Evolutionary conservation across 345 rosid species (phyloP).

Genomic region (Aquilaria sinensis): DNA sequence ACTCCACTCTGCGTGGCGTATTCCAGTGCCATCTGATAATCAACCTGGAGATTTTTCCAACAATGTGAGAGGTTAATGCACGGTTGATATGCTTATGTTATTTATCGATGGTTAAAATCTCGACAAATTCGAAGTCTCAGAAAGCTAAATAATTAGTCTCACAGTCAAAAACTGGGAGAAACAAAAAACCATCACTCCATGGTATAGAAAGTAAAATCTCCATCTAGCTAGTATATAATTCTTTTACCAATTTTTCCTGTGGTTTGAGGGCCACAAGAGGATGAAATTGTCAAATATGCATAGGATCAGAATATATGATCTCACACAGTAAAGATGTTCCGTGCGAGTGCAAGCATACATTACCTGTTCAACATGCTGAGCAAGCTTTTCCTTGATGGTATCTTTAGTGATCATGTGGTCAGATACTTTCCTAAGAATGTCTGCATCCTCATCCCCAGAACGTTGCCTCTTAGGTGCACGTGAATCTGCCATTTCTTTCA

Average conservation of each 20-base stretch:
- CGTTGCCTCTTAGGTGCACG: constrained; percentile 55
- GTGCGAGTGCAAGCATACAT: background rate
- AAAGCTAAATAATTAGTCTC: background rate
- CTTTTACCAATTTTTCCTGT: too few species aligned
- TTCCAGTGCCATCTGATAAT: constrained; percentile 94
- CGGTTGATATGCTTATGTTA: too few species aligned
- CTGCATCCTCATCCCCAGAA: constrained; percentile 40
- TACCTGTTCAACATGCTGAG: constrained; percentile 88
- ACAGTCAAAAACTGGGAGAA: too few species aligned
- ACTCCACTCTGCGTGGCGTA: constrained; percentile 94
- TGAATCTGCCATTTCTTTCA: constrained; percentile 62
- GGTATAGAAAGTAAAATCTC: too few species aligned
- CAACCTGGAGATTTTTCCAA: constrained; percentile 56
- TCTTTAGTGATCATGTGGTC: constrained; percentile 58
- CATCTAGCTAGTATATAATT: too few species aligned
- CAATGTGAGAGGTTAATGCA: background rate
- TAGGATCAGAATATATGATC: too few species aligned
- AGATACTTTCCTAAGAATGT: constrained; percentile 52
- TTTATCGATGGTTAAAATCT: too few species aligned
- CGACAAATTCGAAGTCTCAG: too few species aligned
- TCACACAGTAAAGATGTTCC: too few species aligned
- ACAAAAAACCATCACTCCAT: too few species aligned
- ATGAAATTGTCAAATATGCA: too few species aligned
- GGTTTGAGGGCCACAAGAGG: too few species aligned
- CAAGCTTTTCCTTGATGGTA: constrained; percentile 62